Conservation (phyloP, 2,329 filamentous ascomycete genomes). For the Ophiocordyceps camponoti-rufipedis region DNA sequence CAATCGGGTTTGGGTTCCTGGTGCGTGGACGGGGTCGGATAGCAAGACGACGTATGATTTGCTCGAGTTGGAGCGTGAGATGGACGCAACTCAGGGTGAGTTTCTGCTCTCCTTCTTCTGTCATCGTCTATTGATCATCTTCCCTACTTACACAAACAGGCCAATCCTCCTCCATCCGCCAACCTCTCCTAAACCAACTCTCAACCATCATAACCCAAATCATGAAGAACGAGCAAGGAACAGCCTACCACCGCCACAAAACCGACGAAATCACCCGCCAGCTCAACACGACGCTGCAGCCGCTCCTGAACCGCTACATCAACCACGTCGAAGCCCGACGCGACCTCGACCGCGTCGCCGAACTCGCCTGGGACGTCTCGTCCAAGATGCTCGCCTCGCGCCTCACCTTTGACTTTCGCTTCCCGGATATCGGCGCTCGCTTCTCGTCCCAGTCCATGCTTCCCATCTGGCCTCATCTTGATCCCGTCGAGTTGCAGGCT, state of each 20-base stretch:
- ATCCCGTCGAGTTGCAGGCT: slow-evolving; percentile 25
- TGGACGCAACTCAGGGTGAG: slow-evolving; percentile 8
- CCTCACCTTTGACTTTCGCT: slow-evolving; percentile 26
- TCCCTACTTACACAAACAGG: too few relatives aligned
- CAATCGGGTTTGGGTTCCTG: slow-evolving; percentile 20
- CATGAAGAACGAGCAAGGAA: slow-evolving; percentile 13
- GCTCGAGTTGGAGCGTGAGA: slow-evolving; percentile 16
- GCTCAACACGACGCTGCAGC: slow-evolving; percentile 17
- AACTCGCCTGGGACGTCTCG: slow-evolving; percentile 25
- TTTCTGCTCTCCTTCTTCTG: too few relatives aligned
- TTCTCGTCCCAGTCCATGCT: slow-evolving; percentile 30
- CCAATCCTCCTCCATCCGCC: slow-evolving; percentile 3
- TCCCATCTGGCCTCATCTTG: slow-evolving; percentile 22
- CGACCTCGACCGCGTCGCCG: slow-evolving; percentile 23
- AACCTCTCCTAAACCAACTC: slow-evolving; percentile 20
- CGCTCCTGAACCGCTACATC: slow-evolving; percentile 18
- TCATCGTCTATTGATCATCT: too few relatives aligned
- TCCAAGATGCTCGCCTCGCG: slow-evolving; percentile 26
- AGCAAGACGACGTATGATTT: slow-evolving; percentile 15
- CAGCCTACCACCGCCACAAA: slow-evolving; percentile 12
- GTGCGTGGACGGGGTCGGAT: slow-evolving; percentile 20
- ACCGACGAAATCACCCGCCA: slow-evolving; percentile 24
- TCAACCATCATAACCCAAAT: slow-evolving; percentile 19
- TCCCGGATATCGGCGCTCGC: slow-evolving; percentile 29
- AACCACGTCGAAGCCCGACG: slow-evolving; percentile 17